phyloP scores from a whole-genome alignment of 148 eudicot genomes.

The Polygonum aviculare region DNA sequence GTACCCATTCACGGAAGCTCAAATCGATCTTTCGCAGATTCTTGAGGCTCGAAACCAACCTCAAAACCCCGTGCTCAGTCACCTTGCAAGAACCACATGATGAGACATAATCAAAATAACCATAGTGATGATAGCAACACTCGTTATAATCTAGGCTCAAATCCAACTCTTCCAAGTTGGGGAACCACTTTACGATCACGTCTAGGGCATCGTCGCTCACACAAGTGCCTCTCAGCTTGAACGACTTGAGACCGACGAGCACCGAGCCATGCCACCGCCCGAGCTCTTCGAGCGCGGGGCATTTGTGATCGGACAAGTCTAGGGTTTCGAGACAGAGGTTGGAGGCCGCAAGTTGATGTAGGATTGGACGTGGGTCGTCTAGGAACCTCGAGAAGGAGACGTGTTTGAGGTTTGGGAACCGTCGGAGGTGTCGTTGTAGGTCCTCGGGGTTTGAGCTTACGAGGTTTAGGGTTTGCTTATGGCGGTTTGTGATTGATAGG shows the following conservation, averaged over 20 bases:
- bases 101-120: background rate
- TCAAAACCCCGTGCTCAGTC: slow-evolving; percentile 44
- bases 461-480: too few species aligned
- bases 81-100: slow-evolving; percentile 17
- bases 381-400: slow-evolving; percentile 21
- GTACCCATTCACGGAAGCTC: slow-evolving; percentile 30
- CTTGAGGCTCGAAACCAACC: slow-evolving; percentile 26
- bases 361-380: slow-evolving; percentile 14
- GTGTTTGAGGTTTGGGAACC: slow-evolving; percentile 37
- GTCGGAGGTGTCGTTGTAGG: background rate
- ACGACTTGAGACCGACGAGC: slow-evolving; percentile 23
- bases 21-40: slow-evolving; percentile 38
- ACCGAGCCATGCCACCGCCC: slow-evolving; percentile 16
- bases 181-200: slow-evolving; percentile 19
- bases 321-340: slow-evolving; percentile 21
- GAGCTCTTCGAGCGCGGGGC: slow-evolving; percentile 22
- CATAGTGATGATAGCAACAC: slow-evolving; percentile 23
- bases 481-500: too few species aligned
- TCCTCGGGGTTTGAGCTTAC: too few species aligned
- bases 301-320: slow-evolving; percentile 21
- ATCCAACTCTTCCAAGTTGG: slow-evolving; percentile 21
- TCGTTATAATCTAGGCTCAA: slow-evolving; percentile 1
- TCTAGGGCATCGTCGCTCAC: slow-evolving; percentile 29
- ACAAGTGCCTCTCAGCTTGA: slow-evolving; percentile 19
- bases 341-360: slow-evolving; percentile 18